Evolutionary conservation across 163 green algal species (phyloP), one percentile per base, ranked within the genome.

Genomic region (Trebouxiophyceae sp.): DNA sequence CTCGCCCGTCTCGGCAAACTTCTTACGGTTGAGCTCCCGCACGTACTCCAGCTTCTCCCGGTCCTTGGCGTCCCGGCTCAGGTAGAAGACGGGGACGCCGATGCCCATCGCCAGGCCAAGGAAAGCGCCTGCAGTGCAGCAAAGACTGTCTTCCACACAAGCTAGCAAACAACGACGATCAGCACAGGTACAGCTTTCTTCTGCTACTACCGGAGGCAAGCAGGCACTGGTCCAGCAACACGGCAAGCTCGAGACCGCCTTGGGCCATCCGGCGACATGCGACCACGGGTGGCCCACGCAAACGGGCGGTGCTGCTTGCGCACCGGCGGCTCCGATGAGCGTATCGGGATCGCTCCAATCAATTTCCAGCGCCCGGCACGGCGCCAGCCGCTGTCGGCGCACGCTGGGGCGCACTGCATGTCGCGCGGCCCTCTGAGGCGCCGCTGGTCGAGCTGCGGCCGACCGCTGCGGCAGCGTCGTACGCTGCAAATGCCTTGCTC

Each of bases 341-440:
- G 73, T 79, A 58, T 84, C 80, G 19, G 77, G 70, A 45, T 83
- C 74, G 30, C 50, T 67, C 71, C 71, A 86, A 64, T 86, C 80
- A 27, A 86, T 71, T 8, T 86, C 68, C 29, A 67, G 30, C 2
- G 24, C 61, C 4, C 27, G 28, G 6, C 61, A 22, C 5, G 61
- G 61, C 1, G 58, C 33, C 2, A 63, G 23, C 5, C 57, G 26
- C 28, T 27, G 29, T 60, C n/a, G 2, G 1, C 47, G 19, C 12
- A 16, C 47, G 28, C 47, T 24, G 27, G 47, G 16, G 27, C 19
- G 47, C 1, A n/a, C n/a, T 27, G 34, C 2, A 65, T 4, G 8
- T 16, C 12, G n/a, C n/a, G n/a, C n/a, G n/a, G n/a, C n/a, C n/a
- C n/a, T n/a, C n/a, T n/a, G n/a, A n/a, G n/a, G n/a, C n/a, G n/a